Conservation (phyloP, 2,329 filamentous ascomycete genomes). For the Triangularia verruculosa region DNA sequence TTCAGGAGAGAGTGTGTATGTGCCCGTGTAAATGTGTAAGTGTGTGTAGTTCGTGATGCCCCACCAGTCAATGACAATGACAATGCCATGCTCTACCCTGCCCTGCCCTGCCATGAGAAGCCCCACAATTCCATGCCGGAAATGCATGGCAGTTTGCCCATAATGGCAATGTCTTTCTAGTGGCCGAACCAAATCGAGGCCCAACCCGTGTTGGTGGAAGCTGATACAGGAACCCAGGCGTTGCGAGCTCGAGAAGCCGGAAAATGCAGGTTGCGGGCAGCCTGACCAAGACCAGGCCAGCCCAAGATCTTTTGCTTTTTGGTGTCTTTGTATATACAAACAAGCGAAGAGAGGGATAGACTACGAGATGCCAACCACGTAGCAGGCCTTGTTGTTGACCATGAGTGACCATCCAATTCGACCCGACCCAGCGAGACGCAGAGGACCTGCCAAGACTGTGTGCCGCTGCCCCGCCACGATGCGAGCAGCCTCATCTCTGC, state of each 20-base stretch:
- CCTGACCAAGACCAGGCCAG: neutral
- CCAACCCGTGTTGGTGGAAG: neutral
- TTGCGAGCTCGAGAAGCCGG: neutral
- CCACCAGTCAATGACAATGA: neutral
- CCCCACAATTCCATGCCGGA: neutral
- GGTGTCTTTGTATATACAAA: neutral
- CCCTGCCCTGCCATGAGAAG: neutral
- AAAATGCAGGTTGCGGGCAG: neutral
- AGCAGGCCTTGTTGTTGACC: neutral
- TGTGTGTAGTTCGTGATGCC: neutral
- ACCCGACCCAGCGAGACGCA: neutral
- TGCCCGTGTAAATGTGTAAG: neutral
- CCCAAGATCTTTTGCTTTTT: neutral
- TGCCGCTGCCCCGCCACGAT: neutral
- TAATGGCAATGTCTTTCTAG: neutral
- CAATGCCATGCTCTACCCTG: neutral
- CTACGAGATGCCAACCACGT: neutral
- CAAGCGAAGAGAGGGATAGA: too few species aligned
- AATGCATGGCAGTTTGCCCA: neutral
- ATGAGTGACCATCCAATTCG: neutral
- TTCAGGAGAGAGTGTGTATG: too few species aligned
- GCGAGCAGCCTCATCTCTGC: constrained; percentile 1
- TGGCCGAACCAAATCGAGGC: neutral
- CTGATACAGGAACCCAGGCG: neutral
- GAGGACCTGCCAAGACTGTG: neutral